Evolutionary conservation across 768 basidiomycete species (phyloP).

Genomic region (Pisolithus albus): DNA sequence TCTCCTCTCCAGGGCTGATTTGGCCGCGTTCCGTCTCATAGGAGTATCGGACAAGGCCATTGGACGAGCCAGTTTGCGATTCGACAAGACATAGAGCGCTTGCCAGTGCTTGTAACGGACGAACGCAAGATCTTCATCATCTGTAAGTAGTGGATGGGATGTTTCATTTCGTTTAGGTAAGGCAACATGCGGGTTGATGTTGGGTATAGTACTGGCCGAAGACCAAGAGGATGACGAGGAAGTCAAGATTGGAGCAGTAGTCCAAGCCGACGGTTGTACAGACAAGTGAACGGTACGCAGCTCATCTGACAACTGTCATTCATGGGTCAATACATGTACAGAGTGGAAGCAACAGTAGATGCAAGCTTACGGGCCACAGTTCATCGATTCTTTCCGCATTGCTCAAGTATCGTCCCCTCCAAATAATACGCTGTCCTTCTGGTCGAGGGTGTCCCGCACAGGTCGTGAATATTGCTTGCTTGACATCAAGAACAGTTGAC

Average conservation of each 20-base stretch:
- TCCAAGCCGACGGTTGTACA: constrained; percentile 78
- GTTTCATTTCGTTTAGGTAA: neutral
- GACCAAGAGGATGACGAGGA: constrained; percentile 11
- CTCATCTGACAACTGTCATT: constrained; percentile 45
- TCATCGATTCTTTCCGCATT: constrained; percentile 60
- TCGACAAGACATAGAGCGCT: constrained; percentile 19
- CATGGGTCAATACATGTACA: neutral
- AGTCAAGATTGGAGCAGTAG: constrained; percentile 41
- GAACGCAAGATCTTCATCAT: constrained; percentile 10
- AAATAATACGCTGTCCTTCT: constrained; percentile 73
- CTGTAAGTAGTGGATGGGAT: neutral
- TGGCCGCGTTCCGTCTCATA: constrained; percentile 15
- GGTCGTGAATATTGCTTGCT: constrained; percentile 51
- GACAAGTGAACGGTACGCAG: constrained; percentile 64
- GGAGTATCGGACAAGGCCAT: constrained; percentile 8
- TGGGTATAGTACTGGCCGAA: neutral
- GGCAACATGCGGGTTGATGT: constrained; percentile 4
- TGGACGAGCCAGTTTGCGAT: constrained; percentile 12
- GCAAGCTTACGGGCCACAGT: constrained; percentile 58
- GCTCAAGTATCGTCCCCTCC: constrained; percentile 59
- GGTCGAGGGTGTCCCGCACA: constrained; percentile 61
- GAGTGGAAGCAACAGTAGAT: neutral
- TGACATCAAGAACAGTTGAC: constrained; percentile 55
- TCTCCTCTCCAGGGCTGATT: constrained; percentile 23
- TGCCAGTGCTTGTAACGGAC: constrained; percentile 21